phyloP scores from a whole-genome alignment of 1,139 yeast species.

The Trichomonascaceae sp. region DNA sequence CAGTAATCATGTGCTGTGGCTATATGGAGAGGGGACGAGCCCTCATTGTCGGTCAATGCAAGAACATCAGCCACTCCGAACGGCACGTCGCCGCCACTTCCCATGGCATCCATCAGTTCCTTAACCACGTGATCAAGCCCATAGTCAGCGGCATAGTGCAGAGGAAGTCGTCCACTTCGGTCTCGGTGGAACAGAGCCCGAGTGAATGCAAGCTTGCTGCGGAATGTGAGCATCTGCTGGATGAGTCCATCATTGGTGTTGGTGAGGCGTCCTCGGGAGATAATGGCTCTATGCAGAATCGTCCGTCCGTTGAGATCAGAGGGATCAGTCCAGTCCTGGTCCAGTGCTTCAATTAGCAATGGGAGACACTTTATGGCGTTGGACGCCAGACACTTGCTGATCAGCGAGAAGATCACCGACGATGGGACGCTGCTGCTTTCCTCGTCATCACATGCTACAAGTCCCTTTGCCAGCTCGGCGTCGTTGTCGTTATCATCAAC shows the following conservation, averaged over 20 bases:
- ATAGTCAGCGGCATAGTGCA: constrained; percentile 83
- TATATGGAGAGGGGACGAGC: constrained; percentile 68
- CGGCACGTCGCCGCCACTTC: constrained; percentile 38
- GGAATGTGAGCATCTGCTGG: no score
- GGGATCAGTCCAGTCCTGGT: constrained; percentile 38
- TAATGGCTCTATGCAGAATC: constrained; percentile 71
- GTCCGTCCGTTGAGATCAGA: constrained; percentile 54
- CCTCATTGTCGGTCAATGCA: constrained; percentile 78
- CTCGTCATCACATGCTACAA: no score
- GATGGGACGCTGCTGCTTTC: no score
- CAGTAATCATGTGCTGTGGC: constrained; percentile 81
- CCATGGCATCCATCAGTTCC: constrained; percentile 40
- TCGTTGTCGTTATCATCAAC: constrained; percentile 18
- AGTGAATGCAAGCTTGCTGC: no score
- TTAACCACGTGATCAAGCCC: constrained; percentile 58
- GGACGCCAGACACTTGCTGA: constrained; percentile 41
- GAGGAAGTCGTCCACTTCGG: constrained; percentile 67
- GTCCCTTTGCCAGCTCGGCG: constrained; percentile 35
- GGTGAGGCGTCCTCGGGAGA: constrained; percentile 41
- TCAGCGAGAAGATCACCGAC: no score
- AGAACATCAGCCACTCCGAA: constrained; percentile 38
- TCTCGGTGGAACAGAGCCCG: constrained; percentile 33
- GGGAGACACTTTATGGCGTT: no score
- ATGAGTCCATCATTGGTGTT: background rate
- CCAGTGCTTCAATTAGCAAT: constrained; percentile 37